Percentiles rank a stretch among this genome's conserved stretches.
Conservation (phyloP, 169 alveolate genomes). For the Eimeria acervulina region DNA sequence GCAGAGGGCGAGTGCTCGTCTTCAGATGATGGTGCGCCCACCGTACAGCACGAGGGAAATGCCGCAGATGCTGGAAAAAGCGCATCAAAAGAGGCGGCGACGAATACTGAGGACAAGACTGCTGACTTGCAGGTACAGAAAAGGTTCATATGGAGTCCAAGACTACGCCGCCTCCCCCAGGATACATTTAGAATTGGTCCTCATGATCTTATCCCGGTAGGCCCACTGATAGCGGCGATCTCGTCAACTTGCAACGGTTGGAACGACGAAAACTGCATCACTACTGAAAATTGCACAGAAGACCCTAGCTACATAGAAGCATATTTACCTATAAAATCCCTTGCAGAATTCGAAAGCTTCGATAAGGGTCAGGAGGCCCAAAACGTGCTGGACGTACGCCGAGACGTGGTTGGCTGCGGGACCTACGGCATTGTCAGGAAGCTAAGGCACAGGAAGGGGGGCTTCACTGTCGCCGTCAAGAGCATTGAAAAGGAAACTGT, state of each 20-base stretch:
- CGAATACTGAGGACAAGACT: not conserved
- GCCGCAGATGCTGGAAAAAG: not conserved
- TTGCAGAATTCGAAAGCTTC: conserved; percentile 54
- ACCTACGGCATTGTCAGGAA: conserved; percentile 95
- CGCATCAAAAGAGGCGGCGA: not conserved
- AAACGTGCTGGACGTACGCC: conserved; percentile 29
- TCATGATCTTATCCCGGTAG: conserved; percentile 68
- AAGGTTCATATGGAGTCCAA: not conserved
- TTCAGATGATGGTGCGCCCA: not conserved
- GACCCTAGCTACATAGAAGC: conserved; percentile 65
- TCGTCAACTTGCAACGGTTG: not conserved
- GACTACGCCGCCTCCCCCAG: conserved; percentile 3
- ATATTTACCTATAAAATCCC: conserved; percentile 50
- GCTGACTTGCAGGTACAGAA: not conserved
- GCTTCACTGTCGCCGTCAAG: conserved; percentile 93
- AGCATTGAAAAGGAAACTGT: conserved; percentile 92
- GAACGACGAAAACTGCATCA: not conserved
- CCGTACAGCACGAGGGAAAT: not conserved
- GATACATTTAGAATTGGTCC: conserved; percentile 28
- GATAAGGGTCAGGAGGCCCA: conserved; percentile 66
- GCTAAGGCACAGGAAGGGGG: conserved; percentile 91
- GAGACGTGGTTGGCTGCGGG: conserved; percentile 92
- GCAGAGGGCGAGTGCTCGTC: conserved; percentile 9
- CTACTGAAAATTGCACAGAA: conserved; percentile 30
- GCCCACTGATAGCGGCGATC: conserved; percentile 67